Conservation (phyloP, 1,139 yeast species). For the Eremothecium coryli region DNA sequence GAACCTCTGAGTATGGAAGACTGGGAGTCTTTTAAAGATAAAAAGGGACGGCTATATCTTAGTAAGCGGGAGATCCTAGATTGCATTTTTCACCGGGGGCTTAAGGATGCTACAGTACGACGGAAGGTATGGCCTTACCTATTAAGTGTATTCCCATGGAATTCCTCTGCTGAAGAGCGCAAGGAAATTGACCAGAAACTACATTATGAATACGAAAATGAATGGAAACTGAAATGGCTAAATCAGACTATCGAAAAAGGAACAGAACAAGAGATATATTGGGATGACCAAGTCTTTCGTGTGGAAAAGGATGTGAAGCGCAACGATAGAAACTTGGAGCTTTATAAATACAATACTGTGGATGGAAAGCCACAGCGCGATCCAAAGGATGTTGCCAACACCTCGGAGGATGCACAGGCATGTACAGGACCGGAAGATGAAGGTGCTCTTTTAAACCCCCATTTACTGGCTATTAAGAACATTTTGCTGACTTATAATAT, state of each 20-base stretch:
- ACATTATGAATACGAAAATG: slow-evolving; percentile 53
- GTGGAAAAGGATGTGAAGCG: slow-evolving; percentile 92
- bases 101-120: slow-evolving; percentile 47
- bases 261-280: slow-evolving; percentile 55
- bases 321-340: slow-evolving; percentile 69
- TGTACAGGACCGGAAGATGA: slow-evolving; percentile 38
- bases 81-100: slow-evolving; percentile 84
- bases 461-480: slow-evolving; percentile 63
- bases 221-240: slow-evolving; percentile 57
- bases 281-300: slow-evolving; percentile 81
- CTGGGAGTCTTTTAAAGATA: slow-evolving; percentile 81
- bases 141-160: slow-evolving; percentile 84
- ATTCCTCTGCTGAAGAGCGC: slow-evolving; percentile 63
- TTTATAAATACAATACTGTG: slow-evolving; percentile 44
- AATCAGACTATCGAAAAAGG: slow-evolving; percentile 32
- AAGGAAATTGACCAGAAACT: slow-evolving; percentile 47
- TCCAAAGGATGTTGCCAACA: slow-evolving; percentile 30
- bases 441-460: slow-evolving; percentile 55
- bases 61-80: slow-evolving; percentile 73
- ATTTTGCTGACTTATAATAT: slow-evolving; percentile 81
- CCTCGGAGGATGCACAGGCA: slow-evolving; percentile 7
- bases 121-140: slow-evolving; percentile 80
- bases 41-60: slow-evolving; percentile 58
- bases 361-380: slow-evolving; percentile 27
- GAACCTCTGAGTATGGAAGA: slow-evolving; percentile 43